Percentiles rank a stretch among this genome's conserved stretches.
Conservation (phyloP, 108 stramenopile species). For the Pseudonitzschia delicatissima region DNA sequence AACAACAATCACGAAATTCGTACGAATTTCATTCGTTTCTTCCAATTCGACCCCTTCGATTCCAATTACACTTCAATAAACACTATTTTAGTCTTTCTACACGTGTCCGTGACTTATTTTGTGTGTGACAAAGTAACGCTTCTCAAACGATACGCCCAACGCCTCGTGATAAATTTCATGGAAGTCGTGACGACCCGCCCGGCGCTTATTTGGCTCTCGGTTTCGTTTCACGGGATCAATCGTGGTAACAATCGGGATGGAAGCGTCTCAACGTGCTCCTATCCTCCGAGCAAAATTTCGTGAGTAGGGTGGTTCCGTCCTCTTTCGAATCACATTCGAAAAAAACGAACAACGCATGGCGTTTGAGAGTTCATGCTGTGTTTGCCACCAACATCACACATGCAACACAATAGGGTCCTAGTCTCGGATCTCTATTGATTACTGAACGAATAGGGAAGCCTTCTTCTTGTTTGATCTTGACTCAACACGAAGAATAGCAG, state of each 20-base stretch:
- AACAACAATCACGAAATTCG: too few relatives aligned
- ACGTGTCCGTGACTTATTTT: too few relatives aligned
- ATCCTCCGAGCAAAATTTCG: not conserved
- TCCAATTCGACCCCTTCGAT: too few relatives aligned
- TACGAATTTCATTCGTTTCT: too few relatives aligned
- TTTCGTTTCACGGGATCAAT: not conserved
- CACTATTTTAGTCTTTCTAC: too few relatives aligned
- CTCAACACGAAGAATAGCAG: not conserved
- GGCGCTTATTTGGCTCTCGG: too few relatives aligned
- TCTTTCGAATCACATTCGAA: not conserved
- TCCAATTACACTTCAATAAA: too few relatives aligned
- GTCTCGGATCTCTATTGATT: not conserved
- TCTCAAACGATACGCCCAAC: too few relatives aligned
- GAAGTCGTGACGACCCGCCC: too few relatives aligned
- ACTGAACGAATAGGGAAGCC: not conserved
- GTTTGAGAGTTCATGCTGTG: too few relatives aligned
- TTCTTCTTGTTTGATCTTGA: not conserved
- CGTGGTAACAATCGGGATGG: not conserved
- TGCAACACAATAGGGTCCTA: not conserved
- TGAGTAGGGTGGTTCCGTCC: not conserved
- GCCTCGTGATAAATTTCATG: too few relatives aligned
- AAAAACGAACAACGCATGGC: not conserved
- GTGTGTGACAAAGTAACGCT: too few relatives aligned
- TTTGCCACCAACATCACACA: not conserved
- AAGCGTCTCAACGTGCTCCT: not conserved